Conservation (phyloP, 139 green algal species). For the Micractinium conductrix region DNA sequence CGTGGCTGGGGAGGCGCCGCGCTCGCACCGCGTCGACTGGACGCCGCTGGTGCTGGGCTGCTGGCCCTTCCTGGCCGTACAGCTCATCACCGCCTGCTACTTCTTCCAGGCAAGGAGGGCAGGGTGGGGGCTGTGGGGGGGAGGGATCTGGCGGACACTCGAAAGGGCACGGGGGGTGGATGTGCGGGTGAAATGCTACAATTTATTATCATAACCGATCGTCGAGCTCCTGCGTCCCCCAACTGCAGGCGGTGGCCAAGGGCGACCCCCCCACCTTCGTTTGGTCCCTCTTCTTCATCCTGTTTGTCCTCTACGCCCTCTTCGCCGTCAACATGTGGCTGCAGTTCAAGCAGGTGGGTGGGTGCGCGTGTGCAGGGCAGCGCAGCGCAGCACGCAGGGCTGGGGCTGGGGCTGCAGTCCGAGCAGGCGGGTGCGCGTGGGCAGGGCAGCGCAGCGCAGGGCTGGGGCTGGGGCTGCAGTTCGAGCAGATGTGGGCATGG, state of each 20-base stretch:
- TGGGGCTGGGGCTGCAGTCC: background rate
- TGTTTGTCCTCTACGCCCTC: conserved; percentile 33
- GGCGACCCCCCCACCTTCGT: conserved; percentile 28
- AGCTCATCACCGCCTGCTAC: conserved; percentile 36
- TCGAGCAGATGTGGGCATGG: no score
- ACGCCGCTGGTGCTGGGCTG: conserved; percentile 37
- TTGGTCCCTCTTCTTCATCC: conserved; percentile 45
- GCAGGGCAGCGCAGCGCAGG: no score
- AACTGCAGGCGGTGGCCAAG: conserved; percentile 20
- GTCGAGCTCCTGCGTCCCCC: no score
- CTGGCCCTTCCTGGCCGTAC: conserved; percentile 31
- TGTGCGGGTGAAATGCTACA: no score
- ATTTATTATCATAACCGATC: no score
- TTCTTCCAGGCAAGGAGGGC: conserved; percentile 44
- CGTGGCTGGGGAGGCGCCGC: background rate
- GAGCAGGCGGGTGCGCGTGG: background rate
- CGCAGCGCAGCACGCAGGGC: no score
- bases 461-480: background rate
- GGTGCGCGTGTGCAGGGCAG: background rate
- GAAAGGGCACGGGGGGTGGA: no score
- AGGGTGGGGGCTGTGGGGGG: background rate
- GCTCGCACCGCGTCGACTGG: conserved; percentile 29
- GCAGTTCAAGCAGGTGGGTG: conserved; percentile 45
- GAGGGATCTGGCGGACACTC: no score
- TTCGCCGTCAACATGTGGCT: conserved; percentile 47